phyloP scores from a whole-genome alignment of 228 moss, liverwort and hornwort species.

The Sphagnum fallax region DNA sequence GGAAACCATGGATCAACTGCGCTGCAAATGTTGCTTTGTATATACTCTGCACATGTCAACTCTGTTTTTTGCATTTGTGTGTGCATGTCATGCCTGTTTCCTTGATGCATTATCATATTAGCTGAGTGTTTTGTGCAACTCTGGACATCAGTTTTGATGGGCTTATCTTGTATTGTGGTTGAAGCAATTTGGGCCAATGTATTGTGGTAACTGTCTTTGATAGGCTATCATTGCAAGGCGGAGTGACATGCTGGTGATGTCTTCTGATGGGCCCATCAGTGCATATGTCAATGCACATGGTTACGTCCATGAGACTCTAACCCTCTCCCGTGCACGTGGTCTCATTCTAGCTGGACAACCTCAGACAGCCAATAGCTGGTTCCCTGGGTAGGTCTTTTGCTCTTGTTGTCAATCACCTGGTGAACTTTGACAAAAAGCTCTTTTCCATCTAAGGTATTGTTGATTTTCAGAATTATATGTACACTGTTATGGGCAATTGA shows the following conservation, averaged over 20 bases:
- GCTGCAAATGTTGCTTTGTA: constrained; percentile 79
- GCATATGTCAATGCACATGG: constrained; percentile 86
- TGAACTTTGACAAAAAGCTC: neutral
- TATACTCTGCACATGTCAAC: neutral
- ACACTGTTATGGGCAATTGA: neutral
- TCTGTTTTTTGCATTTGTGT: neutral
- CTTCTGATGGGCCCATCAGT: constrained; percentile 88
- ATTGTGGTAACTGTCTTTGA: neutral
- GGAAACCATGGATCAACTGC: constrained; percentile 87
- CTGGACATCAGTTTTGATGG: too few relatives aligned
- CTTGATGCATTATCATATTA: neutral
- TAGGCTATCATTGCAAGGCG: constrained; percentile 94
- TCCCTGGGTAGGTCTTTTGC: constrained; percentile 55
- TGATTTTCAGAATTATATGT: neutral
- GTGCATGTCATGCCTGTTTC: neutral
- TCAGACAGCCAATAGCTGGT: constrained; percentile 95
- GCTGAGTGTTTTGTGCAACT: neutral
- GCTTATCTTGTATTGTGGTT: too few relatives aligned
- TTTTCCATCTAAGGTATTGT: neutral
- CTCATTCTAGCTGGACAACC: constrained; percentile 67
- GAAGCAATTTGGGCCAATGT: too few relatives aligned
- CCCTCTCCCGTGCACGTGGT: constrained; percentile 72
- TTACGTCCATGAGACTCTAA: constrained; percentile 84
- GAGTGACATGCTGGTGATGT: constrained; percentile 97
- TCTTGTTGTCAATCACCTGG: neutral